Base-by-base conservation (phyloP, 805 yeast genomes). In the Nakazawaea ambrosiae region DNA sequence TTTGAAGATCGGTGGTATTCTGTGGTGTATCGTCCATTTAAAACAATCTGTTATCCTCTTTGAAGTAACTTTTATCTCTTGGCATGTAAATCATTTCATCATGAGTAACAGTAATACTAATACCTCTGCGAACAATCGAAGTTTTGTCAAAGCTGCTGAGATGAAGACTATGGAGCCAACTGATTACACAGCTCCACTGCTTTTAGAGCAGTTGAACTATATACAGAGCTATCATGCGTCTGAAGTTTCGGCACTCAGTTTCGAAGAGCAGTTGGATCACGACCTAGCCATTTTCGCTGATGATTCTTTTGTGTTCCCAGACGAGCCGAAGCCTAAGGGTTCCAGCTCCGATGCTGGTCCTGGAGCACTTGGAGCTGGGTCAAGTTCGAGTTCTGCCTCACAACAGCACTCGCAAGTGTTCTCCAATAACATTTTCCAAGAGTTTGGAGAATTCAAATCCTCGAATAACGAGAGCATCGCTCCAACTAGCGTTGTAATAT, bases 211-310 rank as follows among this genome's bases (percentile, higher is more conserved):
- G 23, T 29, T 36, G 26, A 36, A 27, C 5, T 36, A 30, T 14
- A 34, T 36, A 9, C 30, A 36, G 14, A 23, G 25, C 24, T 20
- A 30, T 24, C 30, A 23, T 22, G 33, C 20, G 20, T 11, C n/a
- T n/a, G 15, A 25, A 23, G 15, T 16, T 11, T 20, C 27, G 7
- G 23, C n/a, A 7, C 17, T 6, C 14, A 61, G 60, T 28, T 60
- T 72, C 20, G 78, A 72, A 45, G 77, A 71, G 43, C 68, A 72
- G 35, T 47, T 73, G 19, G 69, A 75, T 9, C 73, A 72, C 18
- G 92, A 83, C 50, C 65, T 83, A 43, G 82, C 86, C 14, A 88
- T 87, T 1, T 83, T 83, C 66, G 90, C 89, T 0, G 89, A 82
- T 49, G 89, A 81, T 41, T 71, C 84, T 2, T 83, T 83, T 47